phyloP scores from a whole-genome alignment of 495 filamentous ascomycete genomes.

The Xylaria acuta region DNA sequence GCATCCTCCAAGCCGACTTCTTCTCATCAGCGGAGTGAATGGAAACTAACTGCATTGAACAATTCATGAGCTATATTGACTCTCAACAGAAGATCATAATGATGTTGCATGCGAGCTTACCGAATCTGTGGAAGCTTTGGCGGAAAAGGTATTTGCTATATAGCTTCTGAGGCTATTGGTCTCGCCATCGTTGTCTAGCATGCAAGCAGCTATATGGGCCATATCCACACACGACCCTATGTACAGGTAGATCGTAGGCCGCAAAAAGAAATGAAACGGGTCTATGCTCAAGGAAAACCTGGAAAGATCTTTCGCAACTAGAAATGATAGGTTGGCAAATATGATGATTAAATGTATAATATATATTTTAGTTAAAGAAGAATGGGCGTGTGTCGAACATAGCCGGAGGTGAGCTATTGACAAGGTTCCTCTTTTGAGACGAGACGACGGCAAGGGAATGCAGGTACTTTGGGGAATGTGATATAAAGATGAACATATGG shows the following conservation, averaged over 20 bases:
- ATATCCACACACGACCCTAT: constrained; percentile 43
- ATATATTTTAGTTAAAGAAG: constrained; percentile 14
- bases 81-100: constrained; percentile 19
- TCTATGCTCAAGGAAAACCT: constrained; percentile 33
- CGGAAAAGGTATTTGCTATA: constrained; percentile 54
- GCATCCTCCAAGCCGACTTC: constrained; percentile 61
- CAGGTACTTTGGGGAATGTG: constrained; percentile 33
- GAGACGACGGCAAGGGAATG: constrained; percentile 32
- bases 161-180: constrained; percentile 48
- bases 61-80: constrained; percentile 35
- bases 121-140: constrained; percentile 52
- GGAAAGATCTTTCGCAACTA: not conserved
- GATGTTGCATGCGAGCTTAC: constrained; percentile 39
- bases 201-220: constrained; percentile 57
- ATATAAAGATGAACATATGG: constrained; percentile 34
- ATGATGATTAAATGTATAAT: constrained; percentile 22
- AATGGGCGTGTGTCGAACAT: constrained; percentile 21
- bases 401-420: constrained; percentile 24
- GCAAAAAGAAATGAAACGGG: constrained; percentile 29
- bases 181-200: constrained; percentile 49
- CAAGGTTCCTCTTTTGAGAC: constrained; percentile 15
- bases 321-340: constrained; percentile 28
- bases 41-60: constrained; percentile 34
- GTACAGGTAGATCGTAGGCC: constrained; percentile 33
- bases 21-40: constrained; percentile 46